Conservation (phyloP, 2,329 filamentous ascomycete genomes). For the Diaporthe sp. region DNA sequence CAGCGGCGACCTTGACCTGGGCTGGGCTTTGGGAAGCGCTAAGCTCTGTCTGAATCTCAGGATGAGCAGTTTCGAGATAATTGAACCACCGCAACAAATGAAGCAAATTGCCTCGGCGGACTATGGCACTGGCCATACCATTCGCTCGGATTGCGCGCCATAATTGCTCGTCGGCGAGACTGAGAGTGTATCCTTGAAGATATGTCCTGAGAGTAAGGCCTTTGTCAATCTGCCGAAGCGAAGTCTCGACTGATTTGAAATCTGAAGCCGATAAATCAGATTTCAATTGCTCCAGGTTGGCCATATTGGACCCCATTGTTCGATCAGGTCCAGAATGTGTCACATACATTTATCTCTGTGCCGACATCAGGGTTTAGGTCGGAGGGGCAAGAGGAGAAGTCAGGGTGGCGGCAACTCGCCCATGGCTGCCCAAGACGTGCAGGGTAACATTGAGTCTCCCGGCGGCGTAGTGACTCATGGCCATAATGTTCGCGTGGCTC, state of each 20-base stretch:
- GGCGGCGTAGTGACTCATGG: neutral
- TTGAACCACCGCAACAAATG: conserved; percentile 90
- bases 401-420: too few relatives aligned
- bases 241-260: conserved; percentile 84
- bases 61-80: conserved; percentile 84
- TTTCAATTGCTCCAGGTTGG: neutral
- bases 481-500: neutral
- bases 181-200: conserved; percentile 83
- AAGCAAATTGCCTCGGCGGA: conserved; percentile 80
- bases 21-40: conserved; percentile 76
- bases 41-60: conserved; percentile 78
- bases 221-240: conserved; percentile 83
- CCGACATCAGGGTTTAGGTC: too few relatives aligned
- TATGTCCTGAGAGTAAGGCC: conserved; percentile 90
- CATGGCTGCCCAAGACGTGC: too few relatives aligned
- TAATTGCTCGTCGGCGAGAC: conserved; percentile 82
- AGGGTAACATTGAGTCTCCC: neutral
- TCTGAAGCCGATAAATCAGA: conserved; percentile 63
- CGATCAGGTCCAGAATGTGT: neutral
- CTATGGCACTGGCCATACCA: conserved; percentile 82
- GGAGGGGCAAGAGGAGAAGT: too few relatives aligned
- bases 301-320: neutral
- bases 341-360: neutral
- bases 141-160: conserved; percentile 88
- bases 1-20: conserved; percentile 75